Evolutionary conservation across 2,329 filamentous ascomycete species (phyloP).

Genomic region (Claviceps digitariae): DNA sequence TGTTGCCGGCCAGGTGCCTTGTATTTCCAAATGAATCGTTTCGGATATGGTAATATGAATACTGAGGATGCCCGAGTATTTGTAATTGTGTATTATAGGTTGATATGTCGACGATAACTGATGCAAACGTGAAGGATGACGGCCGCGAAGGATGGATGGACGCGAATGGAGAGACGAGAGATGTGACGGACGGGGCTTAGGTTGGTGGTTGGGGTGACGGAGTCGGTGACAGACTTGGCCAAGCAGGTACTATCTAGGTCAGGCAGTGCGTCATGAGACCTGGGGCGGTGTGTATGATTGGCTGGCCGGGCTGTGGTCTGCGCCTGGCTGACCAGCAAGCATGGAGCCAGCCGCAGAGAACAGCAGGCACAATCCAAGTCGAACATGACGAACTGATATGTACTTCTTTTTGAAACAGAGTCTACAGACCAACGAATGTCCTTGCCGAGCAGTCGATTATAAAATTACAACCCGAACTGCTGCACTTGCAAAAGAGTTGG

Average conservation of each 20-base stretch:
- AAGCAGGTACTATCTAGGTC: not conserved
- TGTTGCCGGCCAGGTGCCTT: not conserved
- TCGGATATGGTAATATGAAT: not conserved
- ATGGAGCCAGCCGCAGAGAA: not conserved
- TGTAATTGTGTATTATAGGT: not conserved
- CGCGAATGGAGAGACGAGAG: not conserved
- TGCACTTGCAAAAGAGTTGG: no score
- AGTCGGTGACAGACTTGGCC: not conserved
- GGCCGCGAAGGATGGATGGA: not conserved
- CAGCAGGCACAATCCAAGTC: not conserved
- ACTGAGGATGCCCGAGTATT: no score
- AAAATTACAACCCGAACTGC: no score
- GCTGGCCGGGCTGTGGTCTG: not conserved
- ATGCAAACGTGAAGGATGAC: constrained; percentile 2
- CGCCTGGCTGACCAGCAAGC: not conserved
- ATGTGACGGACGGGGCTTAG: not conserved
- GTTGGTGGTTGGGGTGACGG: constrained; percentile 10
- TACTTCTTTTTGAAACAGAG: no score
- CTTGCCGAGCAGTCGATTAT: no score
- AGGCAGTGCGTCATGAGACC: constrained; percentile 24
- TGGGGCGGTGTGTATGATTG: not conserved
- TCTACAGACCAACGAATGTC: no score
- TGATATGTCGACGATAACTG: not conserved
- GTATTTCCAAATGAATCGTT: not conserved
- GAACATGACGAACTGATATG: not conserved